These are phyloP conservation scores for Dothistroma pini DNA, from an alignment of 2,329 filamentous ascomycete species.

Conservation along the genomic window DNA sequence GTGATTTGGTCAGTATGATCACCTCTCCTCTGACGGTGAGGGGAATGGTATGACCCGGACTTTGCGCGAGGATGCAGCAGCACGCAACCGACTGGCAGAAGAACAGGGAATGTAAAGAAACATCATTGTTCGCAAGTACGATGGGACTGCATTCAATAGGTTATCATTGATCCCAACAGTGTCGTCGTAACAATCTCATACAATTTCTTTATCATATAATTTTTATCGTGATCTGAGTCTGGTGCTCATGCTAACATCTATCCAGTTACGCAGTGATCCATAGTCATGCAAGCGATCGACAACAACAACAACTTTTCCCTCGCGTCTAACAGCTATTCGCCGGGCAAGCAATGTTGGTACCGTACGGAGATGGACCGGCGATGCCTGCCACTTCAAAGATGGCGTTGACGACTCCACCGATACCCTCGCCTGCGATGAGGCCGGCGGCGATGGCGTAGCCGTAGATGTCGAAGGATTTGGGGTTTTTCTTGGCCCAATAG, in stretches of 20 bases:
- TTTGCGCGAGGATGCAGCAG: not conserved
- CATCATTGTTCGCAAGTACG: too few species aligned
- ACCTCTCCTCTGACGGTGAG: not conserved
- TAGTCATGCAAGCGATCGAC: not conserved
- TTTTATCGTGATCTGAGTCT: not conserved
- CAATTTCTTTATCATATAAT: not conserved
- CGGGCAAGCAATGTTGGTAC: constrained; percentile 43
- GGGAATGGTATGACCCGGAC: not conserved
- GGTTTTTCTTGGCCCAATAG: constrained; percentile 54
- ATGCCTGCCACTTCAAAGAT: constrained; percentile 47
- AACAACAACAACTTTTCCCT: not conserved
- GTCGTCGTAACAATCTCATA: not conserved
- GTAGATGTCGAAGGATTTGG: constrained; percentile 53
- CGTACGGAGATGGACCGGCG: constrained; percentile 40
- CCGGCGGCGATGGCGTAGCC: constrained; percentile 59
- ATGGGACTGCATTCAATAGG: not conserved
- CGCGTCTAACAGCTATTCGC: constrained; percentile 30
- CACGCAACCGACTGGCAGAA: not conserved
- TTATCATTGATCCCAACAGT: not conserved
- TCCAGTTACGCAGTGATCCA: not conserved
- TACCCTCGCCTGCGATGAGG: constrained; percentile 61
- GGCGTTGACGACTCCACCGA: constrained; percentile 61
- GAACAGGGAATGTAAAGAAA: not conserved
- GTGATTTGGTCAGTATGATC: not conserved
- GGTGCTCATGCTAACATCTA: not conserved